Evolutionary conservation across 163 green algal species (phyloP).

Genomic region (Chloroidium sp.): DNA sequence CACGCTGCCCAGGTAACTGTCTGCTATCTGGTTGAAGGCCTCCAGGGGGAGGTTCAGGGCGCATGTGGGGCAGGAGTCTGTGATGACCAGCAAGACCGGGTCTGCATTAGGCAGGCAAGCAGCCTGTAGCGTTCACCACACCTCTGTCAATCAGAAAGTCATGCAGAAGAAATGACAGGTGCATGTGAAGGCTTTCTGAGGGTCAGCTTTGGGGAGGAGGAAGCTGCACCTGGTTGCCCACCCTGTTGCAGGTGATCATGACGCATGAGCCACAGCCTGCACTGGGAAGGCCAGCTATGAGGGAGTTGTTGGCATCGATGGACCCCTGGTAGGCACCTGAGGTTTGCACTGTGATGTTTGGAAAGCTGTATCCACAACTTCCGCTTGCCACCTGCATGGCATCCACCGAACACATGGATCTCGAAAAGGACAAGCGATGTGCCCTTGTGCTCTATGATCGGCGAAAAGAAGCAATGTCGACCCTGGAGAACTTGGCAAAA

Average conservation of each 20-base stretch:
- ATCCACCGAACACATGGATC: too few species aligned
- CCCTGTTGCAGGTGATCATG: not conserved
- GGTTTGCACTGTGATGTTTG: not conserved
- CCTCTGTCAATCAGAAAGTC: not conserved
- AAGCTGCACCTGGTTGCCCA: not conserved
- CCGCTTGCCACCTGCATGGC: too few species aligned
- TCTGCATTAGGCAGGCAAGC: not conserved
- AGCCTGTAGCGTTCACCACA: not conserved
- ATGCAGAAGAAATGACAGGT: not conserved
- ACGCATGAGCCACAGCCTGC: not conserved
- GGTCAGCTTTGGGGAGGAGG: not conserved
- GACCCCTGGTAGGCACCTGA: not conserved
- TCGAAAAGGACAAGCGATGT: too few species aligned
- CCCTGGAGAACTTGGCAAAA: too few species aligned
- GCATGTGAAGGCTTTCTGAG: not conserved
- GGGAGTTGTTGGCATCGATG: not conserved
- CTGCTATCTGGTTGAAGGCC: not conserved
- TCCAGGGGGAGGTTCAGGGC: not conserved
- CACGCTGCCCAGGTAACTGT: not conserved
- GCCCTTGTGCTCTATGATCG: too few species aligned
- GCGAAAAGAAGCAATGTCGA: too few species aligned
- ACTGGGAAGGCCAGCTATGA: not conserved
- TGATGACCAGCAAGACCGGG: not conserved
- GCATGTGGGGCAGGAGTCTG: not conserved
- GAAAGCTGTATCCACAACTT: not conserved